Evolutionary conservation across 2,329 filamentous ascomycete genomes (phyloP), one percentile per base, ranked within the genome.

Genomic region (Penicillium capsulatum): DNA sequence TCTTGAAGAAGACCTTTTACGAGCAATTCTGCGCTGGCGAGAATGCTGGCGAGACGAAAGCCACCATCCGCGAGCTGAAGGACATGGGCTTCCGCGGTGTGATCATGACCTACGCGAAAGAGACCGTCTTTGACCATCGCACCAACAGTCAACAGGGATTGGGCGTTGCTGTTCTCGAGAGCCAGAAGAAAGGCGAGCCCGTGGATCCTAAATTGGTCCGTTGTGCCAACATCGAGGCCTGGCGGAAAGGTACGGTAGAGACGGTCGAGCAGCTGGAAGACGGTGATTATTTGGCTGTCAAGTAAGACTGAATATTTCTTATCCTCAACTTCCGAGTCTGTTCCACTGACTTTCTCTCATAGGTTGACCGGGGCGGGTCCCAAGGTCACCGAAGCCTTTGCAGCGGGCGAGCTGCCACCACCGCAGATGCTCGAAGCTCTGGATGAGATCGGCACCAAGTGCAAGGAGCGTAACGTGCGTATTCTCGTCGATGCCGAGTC

Each of bases 1-100:
- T 89, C 27, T 70, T 94, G 34, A 90, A 90, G 31, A 54, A 47
- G 31, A 57, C 55, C 0, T 55, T 95, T 59, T 95, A 95, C 61
- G 81, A 81, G 11, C 90, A 95, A 58, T 95, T 94, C 66, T 95
- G 90, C 63, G 87, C 87, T 0, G 90, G 90, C 22, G 85, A 90
- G 67, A 83, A 77, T 40, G 71, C 75, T 1, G 54, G 61, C 1
- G 86, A 94, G 64, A 82, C 92, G 2, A 70, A 72, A 34, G 64
- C 60, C 14, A 89, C 84, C 0, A 77, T 87, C 20, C 60, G 71
- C 2, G 69, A 74, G 3, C 71, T 94, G 22, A 86, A 86, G 62
- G 65, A 73, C 16, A 80, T 91, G 36, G 90, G 90, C 1, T 94
- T 89, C 60, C 79, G 76, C 13, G 90, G 89, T 10, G 84, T 94